These are phyloP conservation scores for Wickerhamiella kurtzmanii DNA, from an alignment of 805 yeast species.

Conservation along the genomic window DNA sequence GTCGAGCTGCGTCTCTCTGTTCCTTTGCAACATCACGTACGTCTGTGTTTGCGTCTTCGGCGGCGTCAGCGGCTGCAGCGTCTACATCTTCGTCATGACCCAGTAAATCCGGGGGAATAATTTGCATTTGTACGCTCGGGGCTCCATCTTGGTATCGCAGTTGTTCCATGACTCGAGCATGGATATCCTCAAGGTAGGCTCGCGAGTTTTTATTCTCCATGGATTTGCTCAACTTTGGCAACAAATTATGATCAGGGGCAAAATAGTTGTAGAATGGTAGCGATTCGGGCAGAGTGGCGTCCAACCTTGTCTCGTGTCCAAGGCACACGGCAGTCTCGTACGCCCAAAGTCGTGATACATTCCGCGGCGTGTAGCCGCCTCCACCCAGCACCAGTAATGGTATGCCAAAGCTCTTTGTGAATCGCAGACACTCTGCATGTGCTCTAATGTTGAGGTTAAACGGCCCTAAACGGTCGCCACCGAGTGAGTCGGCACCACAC, in stretches of 20 bases:
- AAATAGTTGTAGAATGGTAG: slow-evolving; percentile 71
- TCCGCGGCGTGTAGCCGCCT: slow-evolving; percentile 96
- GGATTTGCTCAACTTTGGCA: slow-evolving; percentile 67
- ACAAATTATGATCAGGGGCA: slow-evolving; percentile 82
- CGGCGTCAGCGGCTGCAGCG: slow-evolving; percentile 19
- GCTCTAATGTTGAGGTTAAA: slow-evolving; percentile 88
- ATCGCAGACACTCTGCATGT: slow-evolving; percentile 91
- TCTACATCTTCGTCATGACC: slow-evolving; percentile 30
- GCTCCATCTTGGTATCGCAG: slow-evolving; percentile 75
- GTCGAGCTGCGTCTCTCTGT: background rate
- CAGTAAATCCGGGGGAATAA: slow-evolving; percentile 57
- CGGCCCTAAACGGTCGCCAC: slow-evolving; percentile 92
- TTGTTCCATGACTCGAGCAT: slow-evolving; percentile 65
- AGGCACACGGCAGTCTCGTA: slow-evolving; percentile 82
- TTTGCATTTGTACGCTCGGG: slow-evolving; percentile 87
- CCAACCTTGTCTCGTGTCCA: slow-evolving; percentile 45
- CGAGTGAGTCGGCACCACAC: slow-evolving; percentile 95
- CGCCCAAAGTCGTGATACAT: slow-evolving; percentile 92
- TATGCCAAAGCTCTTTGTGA: slow-evolving; percentile 68
- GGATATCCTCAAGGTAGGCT: slow-evolving; percentile 68
- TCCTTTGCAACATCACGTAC: background rate
- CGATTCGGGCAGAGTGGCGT: slow-evolving; percentile 57
- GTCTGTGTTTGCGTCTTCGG: slow-evolving; percentile 12
- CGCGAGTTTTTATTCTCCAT: slow-evolving; percentile 77
- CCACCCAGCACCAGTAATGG: slow-evolving; percentile 95